Conservation (phyloP, 352 stramenopile species). For the Globisporangium lucens region DNA sequence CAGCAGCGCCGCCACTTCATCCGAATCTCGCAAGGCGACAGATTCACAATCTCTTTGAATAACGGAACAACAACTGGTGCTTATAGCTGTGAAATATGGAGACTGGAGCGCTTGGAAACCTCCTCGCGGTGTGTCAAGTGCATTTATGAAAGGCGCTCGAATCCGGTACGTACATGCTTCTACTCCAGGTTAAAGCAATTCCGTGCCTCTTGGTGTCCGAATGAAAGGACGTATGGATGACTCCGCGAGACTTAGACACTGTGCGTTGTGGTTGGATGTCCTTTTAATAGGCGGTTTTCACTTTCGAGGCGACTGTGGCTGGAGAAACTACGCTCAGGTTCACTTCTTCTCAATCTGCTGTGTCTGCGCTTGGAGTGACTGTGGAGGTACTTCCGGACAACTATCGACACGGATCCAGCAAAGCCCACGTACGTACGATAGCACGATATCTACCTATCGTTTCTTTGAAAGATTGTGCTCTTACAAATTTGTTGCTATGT, state of each 20-base stretch:
- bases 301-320: background rate
- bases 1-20: background rate
- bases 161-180: background rate
- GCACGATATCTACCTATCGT: background rate
- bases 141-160: background rate
- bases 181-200: background rate
- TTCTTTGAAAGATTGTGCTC: background rate
- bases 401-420: conserved; percentile 2
- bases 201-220: background rate
- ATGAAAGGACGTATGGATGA: background rate
- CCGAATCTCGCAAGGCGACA: background rate
- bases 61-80: background rate
- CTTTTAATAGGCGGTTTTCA: background rate
- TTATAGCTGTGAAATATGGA: background rate
- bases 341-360: background rate
- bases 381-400: conserved; percentile 5
- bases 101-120: background rate
- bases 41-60: background rate
- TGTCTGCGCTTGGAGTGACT: background rate
- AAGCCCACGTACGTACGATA: conserved; percentile 7
- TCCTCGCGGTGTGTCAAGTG: background rate
- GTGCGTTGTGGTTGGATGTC: background rate
- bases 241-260: background rate
- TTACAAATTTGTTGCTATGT: background rate
- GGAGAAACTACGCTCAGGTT: background rate